Base-by-base conservation (phyloP, 345 rosid genomes). In the Eucalyptus coolabah region DNA sequence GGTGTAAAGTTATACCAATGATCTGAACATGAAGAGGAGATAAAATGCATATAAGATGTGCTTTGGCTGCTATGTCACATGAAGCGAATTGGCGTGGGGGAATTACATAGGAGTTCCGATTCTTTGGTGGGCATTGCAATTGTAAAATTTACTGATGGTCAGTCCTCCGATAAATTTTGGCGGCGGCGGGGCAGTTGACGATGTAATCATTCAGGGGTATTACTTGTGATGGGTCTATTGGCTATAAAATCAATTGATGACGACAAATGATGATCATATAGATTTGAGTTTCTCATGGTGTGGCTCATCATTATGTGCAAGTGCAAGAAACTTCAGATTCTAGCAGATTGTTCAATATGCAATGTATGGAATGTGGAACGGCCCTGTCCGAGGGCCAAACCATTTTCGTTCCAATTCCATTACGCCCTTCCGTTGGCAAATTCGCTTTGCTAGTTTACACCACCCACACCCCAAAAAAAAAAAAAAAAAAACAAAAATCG, bases 391-490 rank as follows among this genome's bases (percentile, higher is more conserved):
- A 37, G 47, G 83, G 28, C 83, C 47, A 37, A 77, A 37, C 8
- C 83, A 77, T 37, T 37, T 37, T 40, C 13, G 44, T 9, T 37
- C 83, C 83, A 19, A 21, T 77, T 77, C 28, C 28, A 37, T 6
- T 10, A 37, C 83, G 83, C 28, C 83, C 45, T 37, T 77, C 45
- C 8, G 45, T 21, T 37, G 83, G 47, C 28, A 77, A 69, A 37
- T 77, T 37, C 28, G 28, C 6, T 77, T 37, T 77, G 45, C 47
- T 37, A 37, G 82, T 53, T 53, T 8, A 7, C 59, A 4, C 51
- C 1, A 15, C 16, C 16, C 15, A 5, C 5, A 15, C 15, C 14
- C 1, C 16, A 45, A 8, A 1, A 45, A 0, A 16, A 51, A 51
- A 51, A 50, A 51, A 51, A 17, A 51, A 51, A 7, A n/a, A n/a